Conservation (phyloP, 2,329 filamentous ascomycete species). For the Colletotrichum higginsianum region DNA sequence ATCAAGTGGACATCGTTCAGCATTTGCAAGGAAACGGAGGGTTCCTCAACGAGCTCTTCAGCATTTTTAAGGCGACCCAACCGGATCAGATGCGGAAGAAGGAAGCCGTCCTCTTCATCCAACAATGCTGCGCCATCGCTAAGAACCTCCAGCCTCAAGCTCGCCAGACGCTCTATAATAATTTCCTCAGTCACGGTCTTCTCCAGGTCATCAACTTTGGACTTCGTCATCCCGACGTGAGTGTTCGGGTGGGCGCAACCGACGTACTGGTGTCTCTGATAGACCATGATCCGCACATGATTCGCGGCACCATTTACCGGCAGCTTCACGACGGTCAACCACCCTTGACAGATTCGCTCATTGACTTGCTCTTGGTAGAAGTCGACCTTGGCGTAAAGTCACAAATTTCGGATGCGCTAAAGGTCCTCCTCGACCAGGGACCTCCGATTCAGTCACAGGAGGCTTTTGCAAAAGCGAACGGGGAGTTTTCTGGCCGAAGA, state of each 20-base stretch:
- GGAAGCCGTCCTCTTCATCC: slow-evolving; percentile 95
- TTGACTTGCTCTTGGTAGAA: slow-evolving; percentile 91
- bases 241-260: slow-evolving; percentile 90
- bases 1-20: slow-evolving; percentile 97
- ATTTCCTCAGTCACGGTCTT: slow-evolving; percentile 90
- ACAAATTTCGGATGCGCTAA: slow-evolving; percentile 95
- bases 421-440: slow-evolving; percentile 88
- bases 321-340: slow-evolving; percentile 90
- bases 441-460: slow-evolving; percentile 67
- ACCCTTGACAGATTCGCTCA: slow-evolving; percentile 90
- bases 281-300: slow-evolving; percentile 95
- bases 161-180: slow-evolving; percentile 86
- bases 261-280: slow-evolving; percentile 95
- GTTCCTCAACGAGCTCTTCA: slow-evolving; percentile 89
- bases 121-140: slow-evolving; percentile 93
- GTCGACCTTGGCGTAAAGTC: slow-evolving; percentile 95
- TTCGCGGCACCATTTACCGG: slow-evolving; percentile 92
- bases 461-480: slow-evolving; percentile 73
- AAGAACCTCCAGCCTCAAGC: slow-evolving; percentile 92
- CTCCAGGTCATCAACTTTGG: slow-evolving; percentile 94
- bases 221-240: slow-evolving; percentile 85
- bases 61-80: slow-evolving; percentile 81
- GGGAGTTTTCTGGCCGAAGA: slow-evolving; percentile 77
- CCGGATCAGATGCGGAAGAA: slow-evolving; percentile 83
- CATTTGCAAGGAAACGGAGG: slow-evolving; percentile 86